Evolutionary conservation across 192 early-diverging fungal species (phyloP), one percentile per base, ranked within the genome.

Genomic region (Glomus cerebriforme): DNA sequence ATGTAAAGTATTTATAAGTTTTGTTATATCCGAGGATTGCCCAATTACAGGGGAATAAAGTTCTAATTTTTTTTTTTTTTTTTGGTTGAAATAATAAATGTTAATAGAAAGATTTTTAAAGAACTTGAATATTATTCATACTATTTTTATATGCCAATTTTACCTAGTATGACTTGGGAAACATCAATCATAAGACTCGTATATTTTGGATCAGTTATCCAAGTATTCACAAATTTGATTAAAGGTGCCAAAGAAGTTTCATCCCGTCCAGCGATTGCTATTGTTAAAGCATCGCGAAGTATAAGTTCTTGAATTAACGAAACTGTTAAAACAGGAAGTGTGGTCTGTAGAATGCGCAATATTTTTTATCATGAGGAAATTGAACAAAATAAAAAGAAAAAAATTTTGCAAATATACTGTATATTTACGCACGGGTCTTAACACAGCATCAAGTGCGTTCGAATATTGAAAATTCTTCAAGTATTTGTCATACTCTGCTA

Each of bases 281-380:
- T 81, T 59, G 81, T 86, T 31, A 99, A 86, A 19, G 89, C 96
- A 59, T 94, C 93, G 73, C 96, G 92, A 76, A 96, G 92, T 59
- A 96, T 87, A 34, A 99, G 87, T 83, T 99, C 97, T 80, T 97
- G 93, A 66, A 98, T 82, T 80, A 99, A 75, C 73, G 92, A 89
- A 27, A 94, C 89, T 1, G 94, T 88, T 1, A 94, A 87, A 60
- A 92, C 73, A 0, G 89, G 85, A 3, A 85, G 78, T 35, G 79
- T 68, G 58, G 26, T 45, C 77, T 78, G 29, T 32, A 65, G 81
- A 31, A 7, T 62, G 24, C 75, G 26, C 31, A 19, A 54, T 22
- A 39, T 35, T 19, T 15, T 7, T n/a, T n/a, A n/a, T n/a, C n/a
- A n/a, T n/a, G n/a, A n/a, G n/a, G n/a, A n/a, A n/a, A n/a, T n/a